Evolutionary conservation across 2,329 filamentous ascomycete genomes (phyloP), one percentile per base, ranked within the genome.

Genomic region (Pseudocercospora crystallina): DNA sequence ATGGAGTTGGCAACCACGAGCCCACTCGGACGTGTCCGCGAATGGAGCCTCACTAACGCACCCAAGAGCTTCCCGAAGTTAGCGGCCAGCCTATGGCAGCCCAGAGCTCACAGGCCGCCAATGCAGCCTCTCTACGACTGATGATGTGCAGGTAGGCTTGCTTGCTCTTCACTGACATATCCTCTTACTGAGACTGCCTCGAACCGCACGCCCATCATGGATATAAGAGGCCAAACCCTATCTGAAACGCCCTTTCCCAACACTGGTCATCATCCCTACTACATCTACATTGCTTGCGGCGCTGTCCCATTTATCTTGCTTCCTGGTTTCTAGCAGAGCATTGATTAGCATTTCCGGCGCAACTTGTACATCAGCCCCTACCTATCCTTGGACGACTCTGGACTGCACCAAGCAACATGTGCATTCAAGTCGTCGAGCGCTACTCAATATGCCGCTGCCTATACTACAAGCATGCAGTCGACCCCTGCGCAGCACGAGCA

Each of bases 401-500:
- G 20, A 26, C 20, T 15, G 5, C 46, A 29, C 39, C 15, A 54
- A 33, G 65, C 69, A 77, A 59, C 55, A 95, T 96, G 90, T 96
- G 90, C 67, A 91, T 89, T 66, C 88, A 91, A 73, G 74, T 96
- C 56, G 77, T 92, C 63, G 90, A 96, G 71, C 80, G 89, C 52
- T 96, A 90, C 76, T 85, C 90, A 48, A 88, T 86, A 49, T 96
- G 90, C 79, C 82, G 84, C 58, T 96, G 90, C 73, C 79, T 92
- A 62, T 95, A 96, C 77, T 89, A 92, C 76, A 80, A 86, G 65
- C 91, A 96, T 69, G 84, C 88, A 41, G 80, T 96, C 62, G 90
- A 96, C 66, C 86, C 87, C 54, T 96, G 90, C 68, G 77, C 83
- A 42, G 78, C 82, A 32, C 89, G 90, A 67, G 87, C 86, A 54